These are phyloP conservation scores for Diaporthe nobilis DNA, from an alignment of 2,329 filamentous ascomycete genomes.

Conservation along the genomic window DNA sequence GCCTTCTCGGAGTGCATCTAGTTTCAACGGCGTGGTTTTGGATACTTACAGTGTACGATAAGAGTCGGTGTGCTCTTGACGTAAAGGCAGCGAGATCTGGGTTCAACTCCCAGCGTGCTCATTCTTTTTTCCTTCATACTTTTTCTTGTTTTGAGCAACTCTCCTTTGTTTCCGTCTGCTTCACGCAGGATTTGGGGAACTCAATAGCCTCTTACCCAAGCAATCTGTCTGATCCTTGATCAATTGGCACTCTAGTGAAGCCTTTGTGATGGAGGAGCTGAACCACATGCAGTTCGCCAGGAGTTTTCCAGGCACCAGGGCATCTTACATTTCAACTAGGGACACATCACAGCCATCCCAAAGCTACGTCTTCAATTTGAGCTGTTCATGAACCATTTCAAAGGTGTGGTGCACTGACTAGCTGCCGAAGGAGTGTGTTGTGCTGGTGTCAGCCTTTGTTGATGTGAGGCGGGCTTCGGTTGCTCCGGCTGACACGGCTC, in stretches of 20 bases:
- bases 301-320: neutral
- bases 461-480: neutral
- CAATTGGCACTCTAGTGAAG: neutral
- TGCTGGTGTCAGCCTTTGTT: neutral
- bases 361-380: neutral
- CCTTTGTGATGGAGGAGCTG: too few relatives aligned
- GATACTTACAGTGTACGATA: neutral
- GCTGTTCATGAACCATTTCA: neutral
- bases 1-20: neutral
- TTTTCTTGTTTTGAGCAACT: too few relatives aligned
- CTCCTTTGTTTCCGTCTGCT: neutral
- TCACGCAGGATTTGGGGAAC: neutral
- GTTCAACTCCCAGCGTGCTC: neutral
- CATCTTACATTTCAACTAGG: neutral
- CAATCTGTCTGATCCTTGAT: neutral
- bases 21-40: neutral
- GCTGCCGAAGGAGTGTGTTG: neutral
- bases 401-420: neutral
- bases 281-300: neutral
- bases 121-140: neutral
- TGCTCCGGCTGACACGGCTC: conserved; percentile 10
- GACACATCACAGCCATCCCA: neutral
- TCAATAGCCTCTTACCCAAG: neutral
- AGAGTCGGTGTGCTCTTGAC: neutral
- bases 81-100: neutral